phyloP scores from a whole-genome alignment of 176 grass and related monocot species.

The Hordeum marinum region DNA sequence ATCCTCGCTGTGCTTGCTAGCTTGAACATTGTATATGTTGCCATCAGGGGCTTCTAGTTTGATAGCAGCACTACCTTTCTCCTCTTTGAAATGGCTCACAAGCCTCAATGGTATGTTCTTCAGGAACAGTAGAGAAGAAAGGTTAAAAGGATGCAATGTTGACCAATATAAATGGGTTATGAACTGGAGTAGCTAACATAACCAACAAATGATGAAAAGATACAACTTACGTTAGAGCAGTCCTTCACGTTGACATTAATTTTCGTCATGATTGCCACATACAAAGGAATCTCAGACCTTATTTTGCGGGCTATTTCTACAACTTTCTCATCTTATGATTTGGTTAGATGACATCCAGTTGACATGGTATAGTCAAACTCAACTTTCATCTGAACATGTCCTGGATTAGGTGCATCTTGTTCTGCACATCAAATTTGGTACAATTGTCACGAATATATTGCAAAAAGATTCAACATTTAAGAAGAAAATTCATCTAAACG shows the following conservation, averaged over 20 bases:
- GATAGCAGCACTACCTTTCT: not conserved
- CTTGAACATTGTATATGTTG: not conserved
- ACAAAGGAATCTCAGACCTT: not conserved
- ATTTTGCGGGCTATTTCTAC: not conserved
- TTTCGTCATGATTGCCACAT: not conserved
- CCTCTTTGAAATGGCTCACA: not conserved
- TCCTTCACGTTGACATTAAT: not conserved
- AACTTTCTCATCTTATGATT: not conserved
- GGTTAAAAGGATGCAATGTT: not conserved
- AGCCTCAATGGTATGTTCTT: not conserved
- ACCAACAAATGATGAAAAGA: not conserved
- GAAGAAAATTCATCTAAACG: not conserved
- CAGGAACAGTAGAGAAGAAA: not conserved
- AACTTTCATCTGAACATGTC: not conserved
- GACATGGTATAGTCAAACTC: not conserved
- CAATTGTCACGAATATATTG: not conserved
- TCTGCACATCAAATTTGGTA: not conserved
- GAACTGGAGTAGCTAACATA: not conserved
- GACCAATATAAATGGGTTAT: not conserved
- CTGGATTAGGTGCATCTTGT: not conserved
- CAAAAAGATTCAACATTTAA: not conserved
- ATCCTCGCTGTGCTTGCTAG: not conserved
- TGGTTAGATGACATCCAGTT: not conserved
- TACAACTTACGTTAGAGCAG: not conserved
- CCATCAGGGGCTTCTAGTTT: not conserved